These are phyloP conservation scores for Coccomyxa subellipsoidea DNA, from an alignment of 163 green algal genomes.

Conservation along the genomic window DNA sequence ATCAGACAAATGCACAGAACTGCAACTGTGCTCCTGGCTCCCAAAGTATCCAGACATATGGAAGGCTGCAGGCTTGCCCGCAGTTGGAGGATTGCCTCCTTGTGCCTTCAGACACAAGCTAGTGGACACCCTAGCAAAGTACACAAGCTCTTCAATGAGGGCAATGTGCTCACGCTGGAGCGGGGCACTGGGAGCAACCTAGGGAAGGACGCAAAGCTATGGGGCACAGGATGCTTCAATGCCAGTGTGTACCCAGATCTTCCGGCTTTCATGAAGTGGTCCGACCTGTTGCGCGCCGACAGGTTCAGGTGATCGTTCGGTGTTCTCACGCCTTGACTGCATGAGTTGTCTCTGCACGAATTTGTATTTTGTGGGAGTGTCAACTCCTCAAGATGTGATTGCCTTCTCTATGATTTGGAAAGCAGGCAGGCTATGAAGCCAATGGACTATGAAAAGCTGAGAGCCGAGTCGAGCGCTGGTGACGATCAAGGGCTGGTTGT, in stretches of 20 bases:
- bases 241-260: constrained; percentile 73
- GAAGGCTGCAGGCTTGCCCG: not conserved
- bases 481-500: not conserved
- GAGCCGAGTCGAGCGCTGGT: not conserved
- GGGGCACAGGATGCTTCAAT: constrained; percentile 51
- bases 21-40: not conserved
- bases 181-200: not conserved
- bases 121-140: not conserved
- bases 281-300: constrained; percentile 27
- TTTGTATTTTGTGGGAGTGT: no score
- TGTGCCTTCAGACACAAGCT: not conserved
- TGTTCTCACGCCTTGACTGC: not conserved
- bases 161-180: constrained; percentile 18
- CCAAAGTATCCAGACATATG: not conserved
- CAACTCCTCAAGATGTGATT: not conserved
- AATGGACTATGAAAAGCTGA: not conserved
- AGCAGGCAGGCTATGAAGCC: not conserved
- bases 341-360: not conserved
- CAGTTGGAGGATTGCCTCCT: not conserved
- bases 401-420: not conserved
- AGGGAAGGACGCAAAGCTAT: constrained; percentile 50
- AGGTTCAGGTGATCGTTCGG: not conserved
- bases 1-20: not conserved
- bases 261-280: constrained; percentile 62
- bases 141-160: not conserved